A percentile compares a stretch with the other conserved stretches of the same genome.
Evolutionary conservation across 2,329 filamentous ascomycete species (phyloP).

Genomic region (Pyrenochaeta sp.): DNA sequence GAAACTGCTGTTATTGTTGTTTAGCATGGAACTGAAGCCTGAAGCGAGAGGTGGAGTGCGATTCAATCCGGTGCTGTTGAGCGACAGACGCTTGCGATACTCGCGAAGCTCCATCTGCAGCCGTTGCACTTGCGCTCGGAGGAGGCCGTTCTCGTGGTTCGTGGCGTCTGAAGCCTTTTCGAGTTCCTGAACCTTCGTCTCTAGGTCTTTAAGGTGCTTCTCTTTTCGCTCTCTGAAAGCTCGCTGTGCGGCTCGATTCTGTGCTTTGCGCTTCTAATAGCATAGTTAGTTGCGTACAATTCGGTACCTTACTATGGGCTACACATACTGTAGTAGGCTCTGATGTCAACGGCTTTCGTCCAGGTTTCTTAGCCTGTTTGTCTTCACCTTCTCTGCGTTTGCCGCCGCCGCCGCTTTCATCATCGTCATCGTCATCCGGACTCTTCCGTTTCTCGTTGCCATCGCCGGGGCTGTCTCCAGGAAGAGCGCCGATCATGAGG

Average conservation of each 20-base stretch:
- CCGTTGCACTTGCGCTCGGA: slow-evolving; percentile 88
- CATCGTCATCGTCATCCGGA: slow-evolving; percentile 71
- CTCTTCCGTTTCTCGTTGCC: slow-evolving; percentile 71
- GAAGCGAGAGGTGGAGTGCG: slow-evolving; percentile 58
- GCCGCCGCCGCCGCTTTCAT: slow-evolving; percentile 70
- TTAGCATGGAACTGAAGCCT: slow-evolving; percentile 56
- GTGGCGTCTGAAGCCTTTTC: slow-evolving; percentile 85
- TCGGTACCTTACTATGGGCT: slow-evolving; percentile 5
- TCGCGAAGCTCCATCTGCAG: slow-evolving; percentile 85
- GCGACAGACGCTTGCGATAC: slow-evolving; percentile 85
- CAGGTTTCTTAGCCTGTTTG: slow-evolving; percentile 92
- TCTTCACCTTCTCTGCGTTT: slow-evolving; percentile 85
- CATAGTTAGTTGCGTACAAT: slow-evolving; percentile 29
- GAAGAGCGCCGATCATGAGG: slow-evolving; percentile 77
- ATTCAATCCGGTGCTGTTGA: slow-evolving; percentile 60
- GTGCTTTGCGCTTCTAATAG: slow-evolving; percentile 86
- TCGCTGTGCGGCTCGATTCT: slow-evolving; percentile 68
- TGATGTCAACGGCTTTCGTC: slow-evolving; percentile 91
- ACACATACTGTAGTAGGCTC: slow-evolving; percentile 91
- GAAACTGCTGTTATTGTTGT: slow-evolving; percentile 75
- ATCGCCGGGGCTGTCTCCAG: slow-evolving; percentile 65
- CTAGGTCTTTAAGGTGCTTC: slow-evolving; percentile 72
- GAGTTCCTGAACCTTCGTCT: slow-evolving; percentile 71
- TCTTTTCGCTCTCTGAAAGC: slow-evolving; percentile 71
- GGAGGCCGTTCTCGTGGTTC: slow-evolving; percentile 83